Base-by-base conservation (phyloP, 768 basidiomycete species). In the Rhodosporidiobolus sp. region DNA sequence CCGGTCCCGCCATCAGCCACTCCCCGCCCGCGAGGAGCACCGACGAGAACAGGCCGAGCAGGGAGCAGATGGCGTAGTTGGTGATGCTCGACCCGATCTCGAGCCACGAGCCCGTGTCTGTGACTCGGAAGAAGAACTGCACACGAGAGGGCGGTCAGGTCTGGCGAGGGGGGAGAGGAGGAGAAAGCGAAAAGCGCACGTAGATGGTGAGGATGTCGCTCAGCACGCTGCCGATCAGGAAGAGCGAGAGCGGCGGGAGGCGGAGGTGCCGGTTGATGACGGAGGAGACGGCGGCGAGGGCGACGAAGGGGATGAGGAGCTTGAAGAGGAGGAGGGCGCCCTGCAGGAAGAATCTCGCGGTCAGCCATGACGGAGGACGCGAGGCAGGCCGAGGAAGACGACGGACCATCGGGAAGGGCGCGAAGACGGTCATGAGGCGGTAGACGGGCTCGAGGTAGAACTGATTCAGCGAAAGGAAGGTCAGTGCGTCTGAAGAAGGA, bases 381-480 rank as follows among this genome's bases (percentile, higher is more conserved):
- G 12, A 38, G 43, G 81, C 30, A 91, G 83, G 8, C 4, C 8
- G 86, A 79, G 0, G 88, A 54, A 34, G 43, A n/a, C n/a, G n/a
- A n/a, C 66, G 85, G 9, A 71, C 75, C 92, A 92, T 92, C 70
- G 90, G 84, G 81, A 92, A 92, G 0, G 91, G 92, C 72, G 85
- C 89, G 79, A 94, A 94, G 61, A 91, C 85, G 1, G 91, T 90
- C 73, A 93, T 88, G 24, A 94, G 84, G 26, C 91, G 88, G 77
- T 92, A 93, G 12, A 93, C 91, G 4, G 92, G 91, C 52, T 88
- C 91, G 28, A 93, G 84, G 80, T 94, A 93, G 81, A 93, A 93
- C 4, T 90, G 90, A n/a, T n/a, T n/a, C n/a, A n/a, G n/a, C n/a
- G 26, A 87, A 34, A 7, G 4, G 20, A 19, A 24, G 5, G 35